These are phyloP conservation scores for Beta corolliflora DNA, from an alignment of 179 eudicot genomes.

Conservation along the genomic window DNA sequence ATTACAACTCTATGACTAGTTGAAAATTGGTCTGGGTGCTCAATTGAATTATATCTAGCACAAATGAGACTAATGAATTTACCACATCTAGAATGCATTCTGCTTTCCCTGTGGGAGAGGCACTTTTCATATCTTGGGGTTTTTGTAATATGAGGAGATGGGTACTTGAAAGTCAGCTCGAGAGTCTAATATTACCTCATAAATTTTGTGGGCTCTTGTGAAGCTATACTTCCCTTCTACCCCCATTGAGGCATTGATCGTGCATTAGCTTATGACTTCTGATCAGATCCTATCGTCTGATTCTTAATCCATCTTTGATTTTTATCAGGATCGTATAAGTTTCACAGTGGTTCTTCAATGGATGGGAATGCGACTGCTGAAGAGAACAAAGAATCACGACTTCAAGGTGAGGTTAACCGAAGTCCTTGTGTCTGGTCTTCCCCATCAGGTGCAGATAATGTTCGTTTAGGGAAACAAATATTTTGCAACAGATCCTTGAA, in stretches of 20 bases:
- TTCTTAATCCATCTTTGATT: neutral
- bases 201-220: neutral
- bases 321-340: constrained; percentile 48
- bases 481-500: constrained; percentile 95
- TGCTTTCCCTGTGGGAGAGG: neutral
- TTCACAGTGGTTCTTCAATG: constrained; percentile 48
- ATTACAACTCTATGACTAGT: neutral
- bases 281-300: constrained; percentile 1
- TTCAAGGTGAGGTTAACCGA: constrained; percentile 41
- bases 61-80: neutral
- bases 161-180: neutral
- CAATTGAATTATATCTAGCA: neutral
- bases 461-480: constrained; percentile 76
- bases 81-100: neutral
- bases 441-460: constrained; percentile 54
- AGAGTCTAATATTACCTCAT: neutral
- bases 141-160: neutral
- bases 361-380: constrained; percentile 49
- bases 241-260: neutral
- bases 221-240: neutral
- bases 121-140: neutral
- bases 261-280: neutral
- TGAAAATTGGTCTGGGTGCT: neutral
- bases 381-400: constrained; percentile 32
- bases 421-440: constrained; percentile 80